These are phyloP conservation scores for Chrysoporthe puriensis DNA, from an alignment of 2,329 filamentous ascomycete genomes.

Conservation along the genomic window DNA sequence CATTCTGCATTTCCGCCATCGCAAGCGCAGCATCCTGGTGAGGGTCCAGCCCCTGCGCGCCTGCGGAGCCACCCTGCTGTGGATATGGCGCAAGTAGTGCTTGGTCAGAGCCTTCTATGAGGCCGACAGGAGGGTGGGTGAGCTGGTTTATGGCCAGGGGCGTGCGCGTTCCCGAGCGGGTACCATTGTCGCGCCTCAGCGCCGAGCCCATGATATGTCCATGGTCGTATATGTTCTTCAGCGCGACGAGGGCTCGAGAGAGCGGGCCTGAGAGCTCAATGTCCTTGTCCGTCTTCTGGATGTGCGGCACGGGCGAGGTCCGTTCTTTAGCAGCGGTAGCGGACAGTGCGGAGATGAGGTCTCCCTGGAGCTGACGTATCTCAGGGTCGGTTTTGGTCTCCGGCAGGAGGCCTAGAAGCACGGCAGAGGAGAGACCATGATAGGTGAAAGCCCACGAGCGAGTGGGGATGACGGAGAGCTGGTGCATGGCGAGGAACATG, in stretches of 20 bases:
- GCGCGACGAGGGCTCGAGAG: constrained; percentile 61
- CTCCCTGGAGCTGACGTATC: constrained; percentile 65
- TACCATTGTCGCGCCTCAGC: constrained; percentile 52
- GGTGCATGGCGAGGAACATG: constrained; percentile 72
- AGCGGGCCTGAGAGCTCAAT: constrained; percentile 66
- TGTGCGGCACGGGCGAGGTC: constrained; percentile 56
- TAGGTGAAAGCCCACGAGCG: constrained; percentile 72
- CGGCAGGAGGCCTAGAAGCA: constrained; percentile 65
- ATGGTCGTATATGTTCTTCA: constrained; percentile 70
- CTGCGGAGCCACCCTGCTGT: constrained; percentile 30
- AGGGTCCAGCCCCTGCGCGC: constrained; percentile 47
- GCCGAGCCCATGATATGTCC: constrained; percentile 57
- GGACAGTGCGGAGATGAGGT: constrained; percentile 65
- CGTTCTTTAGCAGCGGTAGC: constrained; percentile 67
- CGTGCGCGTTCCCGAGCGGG: constrained; percentile 50
- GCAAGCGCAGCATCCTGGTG: constrained; percentile 66
- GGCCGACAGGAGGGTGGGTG: constrained; percentile 24
- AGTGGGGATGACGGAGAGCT: constrained; percentile 67
- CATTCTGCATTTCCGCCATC: constrained; percentile 69
- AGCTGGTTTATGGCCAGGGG: constrained; percentile 41
- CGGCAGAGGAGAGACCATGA: constrained; percentile 66
- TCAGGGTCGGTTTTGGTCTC: constrained; percentile 67
- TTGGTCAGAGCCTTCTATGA: constrained; percentile 18
- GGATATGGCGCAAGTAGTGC: constrained; percentile 25
- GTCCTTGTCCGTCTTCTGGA: constrained; percentile 60